Evolutionary conservation across 495 filamentous ascomycete species (phyloP), one percentile per base, ranked within the genome.

Genomic region (Podospora pseudopauciseta): DNA sequence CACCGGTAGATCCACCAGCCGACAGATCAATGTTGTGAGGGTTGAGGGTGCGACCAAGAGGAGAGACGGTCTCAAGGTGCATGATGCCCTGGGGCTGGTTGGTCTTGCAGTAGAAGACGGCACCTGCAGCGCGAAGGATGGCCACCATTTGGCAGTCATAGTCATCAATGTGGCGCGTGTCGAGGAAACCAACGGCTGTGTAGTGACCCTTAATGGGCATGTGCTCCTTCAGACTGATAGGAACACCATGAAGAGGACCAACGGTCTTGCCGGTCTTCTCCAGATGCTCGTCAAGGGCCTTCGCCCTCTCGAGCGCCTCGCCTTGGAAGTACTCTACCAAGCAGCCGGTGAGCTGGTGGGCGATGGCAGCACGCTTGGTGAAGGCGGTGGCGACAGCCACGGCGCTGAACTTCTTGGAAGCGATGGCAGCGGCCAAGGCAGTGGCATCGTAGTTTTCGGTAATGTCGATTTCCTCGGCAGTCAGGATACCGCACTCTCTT

Each of bases 241-340:
- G 89, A 13, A 93, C 81, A 20, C 90, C 90, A 71, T 91, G 89
- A 0, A 92, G 77, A 0, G 87, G 86, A 2, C 89, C 89, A 32
- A 88, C 70, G 0, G 83, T 81, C 32, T 76, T 81, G 27, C 86
- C 85, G 23, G 83, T 85, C 60, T 70, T 78, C 30, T 79, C 70
- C 68, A 85, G 65, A 26, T 75, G 80, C 26, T 76, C 72, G 72
- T 92, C 90, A 5, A 92, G 81, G 30, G 82, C 79, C 20, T 76
- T 74, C 11, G 90, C 89, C 27, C 83, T 81, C 20, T 75, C 75
- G 7, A 91, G 74, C 2, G 90, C 90, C 16, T 83, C 77, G 5
- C 83, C 79, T 68, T 90, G 89, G 63, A 91, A 84, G 20, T 88
- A 87, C 66, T 92, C 89, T 0, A 89, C 89, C 6, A 91, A 74